Percentiles rank a stretch among this genome's conserved stretches.
Conservation (phyloP, 805 yeast species). For the Hemisphaericaspora nanyangensis region DNA sequence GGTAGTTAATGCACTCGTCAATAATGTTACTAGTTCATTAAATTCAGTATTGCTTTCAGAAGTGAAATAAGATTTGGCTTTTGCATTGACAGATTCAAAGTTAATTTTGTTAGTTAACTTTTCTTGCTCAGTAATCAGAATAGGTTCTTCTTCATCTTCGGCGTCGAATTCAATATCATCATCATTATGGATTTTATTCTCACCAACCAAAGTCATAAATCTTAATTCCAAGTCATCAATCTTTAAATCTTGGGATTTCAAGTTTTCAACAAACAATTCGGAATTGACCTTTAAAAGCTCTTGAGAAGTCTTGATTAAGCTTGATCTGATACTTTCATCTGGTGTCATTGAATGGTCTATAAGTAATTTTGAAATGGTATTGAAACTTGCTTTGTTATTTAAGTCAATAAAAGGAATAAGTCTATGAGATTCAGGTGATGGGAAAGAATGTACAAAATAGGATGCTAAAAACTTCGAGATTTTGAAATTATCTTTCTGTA, state of each 20-base stretch:
- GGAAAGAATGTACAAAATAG: conserved; percentile 24
- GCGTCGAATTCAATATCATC: conserved; percentile 33
- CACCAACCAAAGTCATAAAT: conserved; percentile 58
- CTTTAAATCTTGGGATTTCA: conserved; percentile 17
- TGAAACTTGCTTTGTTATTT: conserved; percentile 8
- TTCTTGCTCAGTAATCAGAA: conserved; percentile 13
- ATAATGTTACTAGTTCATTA: conserved; percentile 35
- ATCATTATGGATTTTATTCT: conserved; percentile 19
- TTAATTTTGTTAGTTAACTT: conserved; percentile 17
- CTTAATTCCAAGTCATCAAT: conserved; percentile 47
- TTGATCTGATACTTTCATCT: conserved; percentile 14
- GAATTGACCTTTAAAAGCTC: conserved; percentile 18
- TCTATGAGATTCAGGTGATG: conserved; percentile 16
- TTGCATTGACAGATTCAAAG: conserved; percentile 12
- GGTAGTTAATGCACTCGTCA: conserved; percentile 40
- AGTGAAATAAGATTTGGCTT: conserved; percentile 16
- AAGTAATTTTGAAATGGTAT: conserved; percentile 5
- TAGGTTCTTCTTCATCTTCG: conserved; percentile 17
- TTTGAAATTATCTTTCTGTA: conserved; percentile 24
- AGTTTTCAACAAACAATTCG: conserved; percentile 16
- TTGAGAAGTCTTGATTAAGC: conserved; percentile 11
- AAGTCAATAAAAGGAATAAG: conserved; percentile 22
- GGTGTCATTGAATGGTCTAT: conserved; percentile 7
- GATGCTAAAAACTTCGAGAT: conserved; percentile 27
- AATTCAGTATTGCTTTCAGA: conserved; percentile 37